Evolutionary conservation across 139 green algal genomes (phyloP).

Genomic region (Tetratostichococcus sp.): DNA sequence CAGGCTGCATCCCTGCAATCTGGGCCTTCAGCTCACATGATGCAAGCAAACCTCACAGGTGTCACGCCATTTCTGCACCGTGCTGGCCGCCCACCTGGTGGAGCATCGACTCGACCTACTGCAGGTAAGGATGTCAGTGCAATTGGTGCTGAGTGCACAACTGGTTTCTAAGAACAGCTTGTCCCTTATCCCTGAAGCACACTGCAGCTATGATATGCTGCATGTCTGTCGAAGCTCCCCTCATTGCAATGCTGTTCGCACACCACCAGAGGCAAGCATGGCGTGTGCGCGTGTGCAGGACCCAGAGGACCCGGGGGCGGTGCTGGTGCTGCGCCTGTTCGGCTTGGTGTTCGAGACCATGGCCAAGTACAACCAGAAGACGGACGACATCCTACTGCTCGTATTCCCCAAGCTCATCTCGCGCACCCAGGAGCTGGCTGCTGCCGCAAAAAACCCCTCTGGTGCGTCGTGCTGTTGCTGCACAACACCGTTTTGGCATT

Average conservation of each 20-base stretch:
- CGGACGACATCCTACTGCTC: slow-evolving; percentile 38
- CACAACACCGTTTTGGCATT: not conserved
- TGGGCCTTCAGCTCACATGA: too few relatives aligned
- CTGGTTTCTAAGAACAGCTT: too few relatives aligned
- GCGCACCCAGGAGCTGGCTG: slow-evolving; percentile 20
- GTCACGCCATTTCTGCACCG: slow-evolving; percentile 14
- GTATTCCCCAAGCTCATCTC: slow-evolving; percentile 42
- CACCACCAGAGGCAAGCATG: too few relatives aligned
- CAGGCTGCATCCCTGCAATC: too few relatives aligned
- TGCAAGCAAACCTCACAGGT: too few relatives aligned
- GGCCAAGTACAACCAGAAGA: slow-evolving; percentile 19
- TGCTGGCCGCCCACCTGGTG: slow-evolving; percentile 25
- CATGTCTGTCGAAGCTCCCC: too few relatives aligned
- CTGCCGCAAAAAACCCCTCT: not conserved
- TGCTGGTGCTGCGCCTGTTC: slow-evolving; percentile 51
- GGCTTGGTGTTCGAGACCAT: slow-evolving; percentile 53
- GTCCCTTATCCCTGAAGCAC: too few relatives aligned
- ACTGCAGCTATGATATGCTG: too few relatives aligned
- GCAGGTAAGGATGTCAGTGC: not conserved
- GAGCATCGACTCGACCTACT: slow-evolving; percentile 26
- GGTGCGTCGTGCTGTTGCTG: not conserved
- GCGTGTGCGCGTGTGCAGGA: too few relatives aligned
- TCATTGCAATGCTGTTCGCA: too few relatives aligned
- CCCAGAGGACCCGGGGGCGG: not conserved
- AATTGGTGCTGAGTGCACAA: too few relatives aligned